A percentile compares a stretch with the other conserved stretches of the same genome.
phyloP scores from a whole-genome alignment of 2,329 filamentous ascomycete species.

The Bimuria novae-zelandiae region DNA sequence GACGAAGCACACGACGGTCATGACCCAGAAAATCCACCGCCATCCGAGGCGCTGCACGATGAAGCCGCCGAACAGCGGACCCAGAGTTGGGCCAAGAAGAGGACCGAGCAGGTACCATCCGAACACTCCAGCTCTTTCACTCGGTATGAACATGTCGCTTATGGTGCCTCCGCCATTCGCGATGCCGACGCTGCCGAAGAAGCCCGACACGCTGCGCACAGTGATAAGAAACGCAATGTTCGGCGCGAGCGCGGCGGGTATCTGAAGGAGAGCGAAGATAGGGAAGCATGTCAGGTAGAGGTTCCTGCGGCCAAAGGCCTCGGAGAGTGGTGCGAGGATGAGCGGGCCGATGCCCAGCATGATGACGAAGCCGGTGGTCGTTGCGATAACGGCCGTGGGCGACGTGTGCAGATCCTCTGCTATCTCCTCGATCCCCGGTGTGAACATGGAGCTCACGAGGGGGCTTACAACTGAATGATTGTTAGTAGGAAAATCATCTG shows the following conservation, averaged over 20 bases:
- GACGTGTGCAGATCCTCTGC: slow-evolving; percentile 52
- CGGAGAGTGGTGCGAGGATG: slow-evolving; percentile 52
- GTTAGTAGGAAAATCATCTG: slow-evolving; percentile 7
- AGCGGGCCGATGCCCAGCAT: slow-evolving; percentile 55
- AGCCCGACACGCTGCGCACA: slow-evolving; percentile 53
- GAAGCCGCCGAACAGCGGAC: slow-evolving; percentile 51
- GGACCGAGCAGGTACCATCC: slow-evolving; percentile 53
- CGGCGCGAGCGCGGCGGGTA: slow-evolving; percentile 53
- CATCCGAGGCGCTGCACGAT: slow-evolving; percentile 52
- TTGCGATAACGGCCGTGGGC: slow-evolving; percentile 51
- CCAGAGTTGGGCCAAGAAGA: slow-evolving; percentile 49
- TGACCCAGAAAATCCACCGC: slow-evolving; percentile 56
- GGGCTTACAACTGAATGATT: slow-evolving; percentile 49
- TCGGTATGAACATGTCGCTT: slow-evolving; percentile 56
- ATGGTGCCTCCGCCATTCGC: slow-evolving; percentile 58
- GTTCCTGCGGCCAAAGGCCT: slow-evolving; percentile 53
- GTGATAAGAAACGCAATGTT: slow-evolving; percentile 53
- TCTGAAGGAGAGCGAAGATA: slow-evolving; percentile 53
- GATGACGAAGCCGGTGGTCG: slow-evolving; percentile 57
- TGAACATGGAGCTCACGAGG: slow-evolving; percentile 57
- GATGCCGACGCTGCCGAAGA: slow-evolving; percentile 57
- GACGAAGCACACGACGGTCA: slow-evolving; percentile 49
- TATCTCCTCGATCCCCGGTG: slow-evolving; percentile 56
- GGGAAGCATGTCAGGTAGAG: slow-evolving; percentile 53
- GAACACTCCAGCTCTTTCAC: slow-evolving; percentile 52